phyloP scores from a whole-genome alignment of 1,284 basidiomycete genomes.

The Naganishia sp. region DNA sequence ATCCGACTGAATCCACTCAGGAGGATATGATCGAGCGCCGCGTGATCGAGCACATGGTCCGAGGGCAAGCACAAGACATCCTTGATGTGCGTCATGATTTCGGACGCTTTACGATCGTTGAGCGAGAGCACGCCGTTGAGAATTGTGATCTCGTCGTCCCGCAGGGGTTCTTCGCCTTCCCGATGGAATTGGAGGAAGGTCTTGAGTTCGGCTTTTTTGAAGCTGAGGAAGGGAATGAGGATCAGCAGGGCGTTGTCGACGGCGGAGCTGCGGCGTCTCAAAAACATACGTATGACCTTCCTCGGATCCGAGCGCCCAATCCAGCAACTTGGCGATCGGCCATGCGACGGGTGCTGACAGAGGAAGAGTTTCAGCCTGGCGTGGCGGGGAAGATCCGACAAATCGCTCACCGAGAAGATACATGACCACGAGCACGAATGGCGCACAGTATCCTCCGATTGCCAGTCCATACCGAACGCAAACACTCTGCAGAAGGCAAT shows the following conservation, averaged over 20 bases:
- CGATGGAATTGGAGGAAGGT: conserved; percentile 88
- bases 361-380: not conserved
- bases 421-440: conserved; percentile 70
- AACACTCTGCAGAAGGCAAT: conserved; percentile 60
- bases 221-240: conserved; percentile 59
- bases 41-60: conserved; percentile 77
- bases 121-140: conserved; percentile 84
- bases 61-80: conserved; percentile 57
- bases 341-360: conserved; percentile 74
- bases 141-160: conserved; percentile 83
- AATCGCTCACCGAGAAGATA: conserved; percentile 61
- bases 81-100: conserved; percentile 84
- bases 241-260: not conserved
- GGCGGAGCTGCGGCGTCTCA: no score
- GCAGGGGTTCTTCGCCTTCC: conserved; percentile 78
- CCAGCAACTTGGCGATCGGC: conserved; percentile 85
- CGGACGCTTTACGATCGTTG: conserved; percentile 76
- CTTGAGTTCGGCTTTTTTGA: conserved; percentile 89
- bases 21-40: conserved; percentile 70
- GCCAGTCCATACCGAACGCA: conserved; percentile 90
- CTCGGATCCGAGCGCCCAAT: conserved; percentile 70
- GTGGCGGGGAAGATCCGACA: conserved; percentile 35
- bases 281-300: conserved; percentile 58
- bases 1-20: conserved; percentile 90
- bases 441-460: conserved; percentile 86